Evolutionary conservation across 305 asterid species (phyloP).

Genomic region (Lippia alba): DNA sequence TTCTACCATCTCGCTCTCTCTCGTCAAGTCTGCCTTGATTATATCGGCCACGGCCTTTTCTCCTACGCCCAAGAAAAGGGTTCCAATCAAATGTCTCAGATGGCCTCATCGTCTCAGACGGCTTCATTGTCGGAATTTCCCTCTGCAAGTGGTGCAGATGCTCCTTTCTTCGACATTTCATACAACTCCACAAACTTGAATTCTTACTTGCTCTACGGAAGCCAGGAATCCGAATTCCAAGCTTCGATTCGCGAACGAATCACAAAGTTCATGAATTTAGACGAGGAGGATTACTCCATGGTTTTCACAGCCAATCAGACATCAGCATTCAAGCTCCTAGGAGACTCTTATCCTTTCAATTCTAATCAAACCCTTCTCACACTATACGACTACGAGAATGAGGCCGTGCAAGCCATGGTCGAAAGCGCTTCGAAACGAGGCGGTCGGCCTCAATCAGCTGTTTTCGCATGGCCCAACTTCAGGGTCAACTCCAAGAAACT

Average conservation of each 20-base stretch:
- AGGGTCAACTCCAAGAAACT: slow-evolving; percentile 57
- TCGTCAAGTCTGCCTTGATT: slow-evolving; percentile 69
- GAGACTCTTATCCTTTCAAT: slow-evolving; percentile 68
- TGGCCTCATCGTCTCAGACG: slow-evolving; percentile 49
- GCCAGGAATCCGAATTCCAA: slow-evolving; percentile 54
- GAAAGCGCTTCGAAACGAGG: slow-evolving; percentile 52
- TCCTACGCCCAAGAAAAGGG: slow-evolving; percentile 57
- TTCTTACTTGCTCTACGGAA: slow-evolving; percentile 50
- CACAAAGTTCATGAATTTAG: slow-evolving; percentile 64
- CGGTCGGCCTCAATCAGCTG: slow-evolving; percentile 54
- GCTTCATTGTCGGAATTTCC: slow-evolving; percentile 41
- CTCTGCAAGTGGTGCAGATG: slow-evolving; percentile 14
- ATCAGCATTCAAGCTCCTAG: slow-evolving; percentile 74
- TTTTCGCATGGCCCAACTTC: slow-evolving; percentile 78
- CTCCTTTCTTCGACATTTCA: slow-evolving; percentile 57
- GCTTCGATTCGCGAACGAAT: slow-evolving; percentile 50
- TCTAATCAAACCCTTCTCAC: slow-evolving; percentile 54
- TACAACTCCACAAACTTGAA: slow-evolving; percentile 50
- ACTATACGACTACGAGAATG: slow-evolving; percentile 67
- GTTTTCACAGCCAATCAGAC: slow-evolving; percentile 76
- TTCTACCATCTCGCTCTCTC: slow-evolving; percentile 54
- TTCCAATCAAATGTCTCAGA: slow-evolving; percentile 26
- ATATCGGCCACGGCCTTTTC: slow-evolving; percentile 79
- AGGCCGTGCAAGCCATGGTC: slow-evolving; percentile 59
- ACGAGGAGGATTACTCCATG: slow-evolving; percentile 66